Conservation (phyloP, 129 eudicot species). For the Cynara cardunculus region DNA sequence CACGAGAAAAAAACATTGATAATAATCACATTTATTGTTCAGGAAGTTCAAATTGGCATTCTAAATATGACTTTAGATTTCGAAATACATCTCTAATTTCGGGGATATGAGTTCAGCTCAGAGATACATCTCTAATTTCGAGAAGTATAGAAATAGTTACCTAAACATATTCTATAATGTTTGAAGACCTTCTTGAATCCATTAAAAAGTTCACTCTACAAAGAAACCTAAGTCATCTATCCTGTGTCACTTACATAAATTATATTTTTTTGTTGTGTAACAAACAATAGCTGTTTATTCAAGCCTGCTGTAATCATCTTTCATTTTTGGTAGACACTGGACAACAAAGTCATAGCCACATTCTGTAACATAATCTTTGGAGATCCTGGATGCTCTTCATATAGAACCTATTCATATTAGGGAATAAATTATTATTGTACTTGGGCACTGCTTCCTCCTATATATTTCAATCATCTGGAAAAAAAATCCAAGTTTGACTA, state of each 20-base stretch:
- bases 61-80: conserved; percentile 6
- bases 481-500: not conserved
- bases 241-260: not conserved
- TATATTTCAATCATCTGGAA: not conserved
- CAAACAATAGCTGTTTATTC: not conserved
- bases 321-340: not conserved
- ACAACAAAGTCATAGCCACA: conserved; percentile 2
- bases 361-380: not conserved
- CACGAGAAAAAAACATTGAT: not conserved
- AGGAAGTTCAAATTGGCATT: not conserved
- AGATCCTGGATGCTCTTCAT: conserved; percentile 1
- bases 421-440: not conserved
- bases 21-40: not conserved
- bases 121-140: not conserved
- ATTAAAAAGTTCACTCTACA: not conserved
- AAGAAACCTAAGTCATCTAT: not conserved
- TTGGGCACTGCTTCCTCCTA: not conserved
- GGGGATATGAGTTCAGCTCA: conserved; percentile 1
- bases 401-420: not conserved
- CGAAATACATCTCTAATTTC: not conserved
- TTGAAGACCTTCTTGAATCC: conserved; percentile 4
- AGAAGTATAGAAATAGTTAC: conserved; percentile 4
- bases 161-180: not conserved
- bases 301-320: not conserved
- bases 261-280: not conserved